Percentiles rank a stretch among this genome's conserved stretches.
Evolutionary conservation across 2,329 filamentous ascomycete species (phyloP).

Genomic region (Ceratocystis cacaofunesta): DNA sequence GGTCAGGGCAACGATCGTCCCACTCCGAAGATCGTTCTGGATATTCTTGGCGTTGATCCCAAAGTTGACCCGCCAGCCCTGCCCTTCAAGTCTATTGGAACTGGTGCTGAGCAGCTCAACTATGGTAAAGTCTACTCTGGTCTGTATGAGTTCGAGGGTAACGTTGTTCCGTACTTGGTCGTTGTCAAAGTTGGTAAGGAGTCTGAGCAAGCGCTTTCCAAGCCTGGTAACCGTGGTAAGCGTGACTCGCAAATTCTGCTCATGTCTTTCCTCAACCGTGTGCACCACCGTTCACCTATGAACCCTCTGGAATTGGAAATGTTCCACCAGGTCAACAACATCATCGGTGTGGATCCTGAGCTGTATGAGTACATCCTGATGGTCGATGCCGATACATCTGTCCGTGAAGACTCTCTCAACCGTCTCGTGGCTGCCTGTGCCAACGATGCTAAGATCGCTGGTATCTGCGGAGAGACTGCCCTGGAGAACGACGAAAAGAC

Average conservation of each 20-base stretch:
- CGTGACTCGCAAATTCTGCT: constrained; percentile 92
- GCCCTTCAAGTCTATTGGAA: constrained; percentile 83
- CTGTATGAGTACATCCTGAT: constrained; percentile 94
- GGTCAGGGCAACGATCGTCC: constrained; percentile 91
- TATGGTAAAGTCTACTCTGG: constrained; percentile 98
- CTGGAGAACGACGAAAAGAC: constrained; percentile 87
- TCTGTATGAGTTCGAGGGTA: constrained; percentile 92
- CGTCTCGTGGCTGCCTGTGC: constrained; percentile 82
- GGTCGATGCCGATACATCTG: constrained; percentile 94
- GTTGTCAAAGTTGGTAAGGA: constrained; percentile 96
- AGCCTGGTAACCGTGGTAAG: constrained; percentile 96
- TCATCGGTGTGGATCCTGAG: constrained; percentile 94
- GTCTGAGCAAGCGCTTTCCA: constrained; percentile 77
- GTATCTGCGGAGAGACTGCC: constrained; percentile 93
- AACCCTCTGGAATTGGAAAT: constrained; percentile 91
- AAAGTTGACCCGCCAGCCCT: constrained; percentile 91
- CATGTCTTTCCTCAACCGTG: constrained; percentile 95
- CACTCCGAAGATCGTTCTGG: constrained; percentile 92
- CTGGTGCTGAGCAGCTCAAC: constrained; percentile 83
- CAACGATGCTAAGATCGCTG: constrained; percentile 89
- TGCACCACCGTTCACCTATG: constrained; percentile 89
- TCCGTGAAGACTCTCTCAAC: constrained; percentile 82
- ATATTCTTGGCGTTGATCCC: constrained; percentile 92
- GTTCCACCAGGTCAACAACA: constrained; percentile 98
- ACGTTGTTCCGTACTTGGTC: constrained; percentile 91